These are phyloP conservation scores for Mycena chlorophos DNA, from an alignment of 768 basidiomycete species.

Conservation along the genomic window DNA sequence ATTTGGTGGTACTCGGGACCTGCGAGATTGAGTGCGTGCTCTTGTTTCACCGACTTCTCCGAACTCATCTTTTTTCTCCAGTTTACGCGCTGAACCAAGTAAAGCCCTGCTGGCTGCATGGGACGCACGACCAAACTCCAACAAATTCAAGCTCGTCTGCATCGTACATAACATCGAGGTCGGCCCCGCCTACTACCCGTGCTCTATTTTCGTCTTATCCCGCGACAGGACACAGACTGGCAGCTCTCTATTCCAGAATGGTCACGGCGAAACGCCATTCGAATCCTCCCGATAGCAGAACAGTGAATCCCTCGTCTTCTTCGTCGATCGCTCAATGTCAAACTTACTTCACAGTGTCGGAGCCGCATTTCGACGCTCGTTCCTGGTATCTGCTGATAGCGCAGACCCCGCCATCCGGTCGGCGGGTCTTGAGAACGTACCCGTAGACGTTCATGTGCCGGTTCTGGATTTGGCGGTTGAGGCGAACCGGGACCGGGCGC, in stretches of 20 bases:
- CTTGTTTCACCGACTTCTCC: not conserved
- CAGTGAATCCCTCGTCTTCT: constrained; percentile 36
- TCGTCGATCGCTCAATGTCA: not conserved
- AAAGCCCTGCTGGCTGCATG: constrained; percentile 34
- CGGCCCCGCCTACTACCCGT: not conserved
- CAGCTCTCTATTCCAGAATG: constrained; percentile 36
- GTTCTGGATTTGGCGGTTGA: constrained; percentile 34
- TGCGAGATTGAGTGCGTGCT: constrained; percentile 44
- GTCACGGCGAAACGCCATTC: constrained; percentile 38
- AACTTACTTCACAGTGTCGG: constrained; percentile 28
- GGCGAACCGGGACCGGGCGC: constrained; percentile 20
- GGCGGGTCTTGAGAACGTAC: constrained; percentile 37
- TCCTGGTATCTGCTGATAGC: constrained; percentile 33
- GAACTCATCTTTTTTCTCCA: not conserved
- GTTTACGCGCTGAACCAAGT: constrained; percentile 28
- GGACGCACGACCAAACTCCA: constrained; percentile 34
- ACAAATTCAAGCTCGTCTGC: constrained; percentile 45
- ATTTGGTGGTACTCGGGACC: constrained; percentile 43
- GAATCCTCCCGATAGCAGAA: constrained; percentile 39
- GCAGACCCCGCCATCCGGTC: constrained; percentile 28
- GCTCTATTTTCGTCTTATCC: not conserved
- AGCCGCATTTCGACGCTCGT: constrained; percentile 30
- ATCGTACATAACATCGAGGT: constrained; percentile 40
- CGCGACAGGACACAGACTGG: constrained; percentile 33
- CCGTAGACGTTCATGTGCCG: constrained; percentile 38